Conservation (phyloP, 768 basidiomycete species). For the Kwoniella shandongensis region DNA sequence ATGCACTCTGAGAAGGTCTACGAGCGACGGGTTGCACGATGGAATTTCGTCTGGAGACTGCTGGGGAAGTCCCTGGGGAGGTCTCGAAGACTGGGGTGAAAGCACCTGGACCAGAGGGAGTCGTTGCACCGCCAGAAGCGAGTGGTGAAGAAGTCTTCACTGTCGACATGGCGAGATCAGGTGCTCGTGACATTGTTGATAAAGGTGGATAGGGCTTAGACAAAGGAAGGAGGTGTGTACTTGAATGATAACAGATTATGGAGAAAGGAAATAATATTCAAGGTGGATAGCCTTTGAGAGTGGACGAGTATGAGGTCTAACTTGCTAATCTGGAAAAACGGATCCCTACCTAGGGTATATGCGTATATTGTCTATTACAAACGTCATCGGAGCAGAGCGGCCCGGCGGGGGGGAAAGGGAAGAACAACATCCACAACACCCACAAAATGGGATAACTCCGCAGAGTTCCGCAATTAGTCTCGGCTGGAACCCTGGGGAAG, state of each 20-base stretch:
- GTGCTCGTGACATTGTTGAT: constrained; percentile 9
- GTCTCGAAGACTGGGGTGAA: constrained; percentile 24
- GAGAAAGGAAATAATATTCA: no score
- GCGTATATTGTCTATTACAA: no score
- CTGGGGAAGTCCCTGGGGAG: constrained; percentile 17
- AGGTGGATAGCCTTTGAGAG: not conserved
- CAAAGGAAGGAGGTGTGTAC: not conserved
- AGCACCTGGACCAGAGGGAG: not conserved
- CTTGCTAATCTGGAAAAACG: no score
- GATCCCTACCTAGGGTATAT: no score
- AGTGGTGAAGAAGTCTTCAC: constrained; percentile 14
- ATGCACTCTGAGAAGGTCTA: constrained; percentile 14
- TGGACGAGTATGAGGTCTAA: not conserved
- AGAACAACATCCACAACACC: no score
- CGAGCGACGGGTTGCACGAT: constrained; percentile 8
- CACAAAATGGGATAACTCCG: no score
- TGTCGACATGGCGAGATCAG: constrained; percentile 20
- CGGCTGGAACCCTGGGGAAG: no score
- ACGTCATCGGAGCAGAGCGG: no score
- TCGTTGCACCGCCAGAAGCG: not conserved
- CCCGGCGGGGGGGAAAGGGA: no score
- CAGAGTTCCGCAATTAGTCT: no score
- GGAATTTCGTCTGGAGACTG: constrained; percentile 17
- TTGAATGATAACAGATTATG: not conserved
- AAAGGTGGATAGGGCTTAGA: not conserved